A percentile compares a stretch with the other conserved stretches of the same genome.
phyloP scores from a whole-genome alignment of 192 early-diverging fungal genomes.

The Linnemannia hyalina region DNA sequence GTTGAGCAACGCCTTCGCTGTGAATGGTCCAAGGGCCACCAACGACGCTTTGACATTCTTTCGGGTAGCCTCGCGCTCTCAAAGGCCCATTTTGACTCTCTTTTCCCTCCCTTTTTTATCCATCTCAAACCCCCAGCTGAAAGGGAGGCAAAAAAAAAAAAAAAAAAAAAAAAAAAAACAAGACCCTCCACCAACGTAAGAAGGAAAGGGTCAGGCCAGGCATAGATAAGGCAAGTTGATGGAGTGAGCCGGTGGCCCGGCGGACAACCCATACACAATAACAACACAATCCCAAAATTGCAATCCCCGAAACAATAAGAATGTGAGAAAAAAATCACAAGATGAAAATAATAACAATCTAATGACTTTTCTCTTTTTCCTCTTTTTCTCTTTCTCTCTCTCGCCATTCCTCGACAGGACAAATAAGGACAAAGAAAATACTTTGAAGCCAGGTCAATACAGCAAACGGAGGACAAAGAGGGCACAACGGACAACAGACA shows the following conservation, averaged over 20 bases:
- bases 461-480: too few relatives aligned
- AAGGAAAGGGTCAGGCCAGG: neutral
- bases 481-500: too few relatives aligned
- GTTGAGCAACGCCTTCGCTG: too few relatives aligned
- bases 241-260: neutral
- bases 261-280: neutral
- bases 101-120: neutral
- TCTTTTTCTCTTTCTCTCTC: neutral
- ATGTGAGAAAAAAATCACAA: neutral
- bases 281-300: neutral
- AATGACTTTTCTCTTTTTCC: neutral
- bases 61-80: neutral
- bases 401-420: too few relatives aligned
- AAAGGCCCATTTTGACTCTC: neutral
- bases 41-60: too few relatives aligned
- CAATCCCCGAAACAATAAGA: neutral
- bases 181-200: neutral
- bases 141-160: neutral
- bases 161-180: neutral
- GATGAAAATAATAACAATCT: too few relatives aligned
- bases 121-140: neutral
- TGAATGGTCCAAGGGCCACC: too few relatives aligned
- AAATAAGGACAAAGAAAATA: too few relatives aligned
- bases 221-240: neutral
- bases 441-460: too few relatives aligned